Base-by-base conservation (phyloP, 129 eudicot species). In the Logfia minima region DNA sequence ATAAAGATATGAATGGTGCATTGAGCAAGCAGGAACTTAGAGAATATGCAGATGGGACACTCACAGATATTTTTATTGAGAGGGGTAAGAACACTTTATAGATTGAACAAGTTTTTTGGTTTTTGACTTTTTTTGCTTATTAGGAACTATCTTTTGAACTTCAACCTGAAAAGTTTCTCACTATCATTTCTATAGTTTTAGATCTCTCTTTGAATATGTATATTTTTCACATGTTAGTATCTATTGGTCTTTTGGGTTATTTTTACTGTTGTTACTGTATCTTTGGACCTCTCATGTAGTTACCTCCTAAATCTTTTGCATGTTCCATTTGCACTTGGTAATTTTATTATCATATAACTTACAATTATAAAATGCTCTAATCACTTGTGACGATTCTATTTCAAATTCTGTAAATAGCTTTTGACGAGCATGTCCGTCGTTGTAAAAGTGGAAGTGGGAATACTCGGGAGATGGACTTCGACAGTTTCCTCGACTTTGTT, bases 11-110 rank as follows among this genome's bases (percentile, higher is more conserved):
- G 83, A 94, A 86, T 45, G 92, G 93, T 68, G 83, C 96, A 2
- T 81, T 94, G 63, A 89, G 97, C 93, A 94, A 94, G 85, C 97
- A 87, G 81, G 98, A 94, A 76, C 98, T 94, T 83, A 86, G 97
- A 76, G 98, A 94, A 77, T 94, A 94, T 66, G 98, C 98, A 63
- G 98, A 94, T 79, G 98, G 98, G 71, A 94, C 98, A 35, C 84
- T 94, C 59, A 94, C 98, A 58, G 98, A 94, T 85, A 91, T 94
- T 69, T 94, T 94, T 77, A 89, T 94, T 70, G 98, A 94, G 83
- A 91, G 97, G 82, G 98, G 98, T 94, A 87, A 22, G 81, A 58
- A 78, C 45, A 32, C 31, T 48, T 68, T 63, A 19, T 55, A 29
- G 35, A 17, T 60, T 48, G 68, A 63, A 69, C 19, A 43, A 41